Percentiles rank a stretch among this genome's conserved stretches.
Conservation (phyloP, 805 yeast species). For the Yarrowia deformans region DNA sequence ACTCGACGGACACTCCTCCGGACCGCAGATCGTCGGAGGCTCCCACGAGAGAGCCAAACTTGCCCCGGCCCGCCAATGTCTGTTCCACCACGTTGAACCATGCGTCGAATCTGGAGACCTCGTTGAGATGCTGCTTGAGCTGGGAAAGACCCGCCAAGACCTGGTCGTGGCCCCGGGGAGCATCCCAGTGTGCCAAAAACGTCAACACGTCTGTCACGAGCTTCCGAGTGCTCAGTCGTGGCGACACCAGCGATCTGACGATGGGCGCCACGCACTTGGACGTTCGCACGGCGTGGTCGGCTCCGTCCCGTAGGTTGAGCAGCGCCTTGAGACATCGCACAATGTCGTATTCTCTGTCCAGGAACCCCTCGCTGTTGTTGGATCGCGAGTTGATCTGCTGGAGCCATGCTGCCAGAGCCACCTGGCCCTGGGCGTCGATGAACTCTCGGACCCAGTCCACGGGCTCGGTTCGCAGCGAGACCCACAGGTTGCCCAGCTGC, state of each 20-base stretch:
- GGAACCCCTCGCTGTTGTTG: constrained; percentile 53
- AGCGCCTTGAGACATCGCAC: constrained; percentile 78
- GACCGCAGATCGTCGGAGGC: constrained; percentile 81
- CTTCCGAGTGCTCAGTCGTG: constrained; percentile 75
- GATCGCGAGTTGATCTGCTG: constrained; percentile 54
- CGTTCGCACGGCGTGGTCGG: constrained; percentile 57
- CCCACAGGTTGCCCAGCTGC: constrained; percentile 85
- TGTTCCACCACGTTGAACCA: constrained; percentile 74
- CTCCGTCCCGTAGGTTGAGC: constrained; percentile 69
- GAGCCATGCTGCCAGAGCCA: constrained; percentile 72
- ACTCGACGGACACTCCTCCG: constrained; percentile 61
- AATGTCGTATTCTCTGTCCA: constrained; percentile 78
- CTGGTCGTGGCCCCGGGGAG: constrained; percentile 61
- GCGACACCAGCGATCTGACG: constrained; percentile 75
- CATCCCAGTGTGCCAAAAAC: constrained; percentile 58
- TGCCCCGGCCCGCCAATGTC: constrained; percentile 84
- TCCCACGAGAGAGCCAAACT: constrained; percentile 89
- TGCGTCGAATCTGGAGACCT: constrained; percentile 60
- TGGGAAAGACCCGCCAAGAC: constrained; percentile 62
- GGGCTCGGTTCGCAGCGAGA: constrained; percentile 89
- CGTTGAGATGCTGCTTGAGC: constrained; percentile 52
- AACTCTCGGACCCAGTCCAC: constrained; percentile 81
- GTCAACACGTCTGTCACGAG: constrained; percentile 79
- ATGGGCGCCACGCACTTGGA: constrained; percentile 65
- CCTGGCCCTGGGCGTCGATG: constrained; percentile 80